Evolutionary conservation across 768 basidiomycete genomes (phyloP).

Genomic region (Suillus subluteus): DNA sequence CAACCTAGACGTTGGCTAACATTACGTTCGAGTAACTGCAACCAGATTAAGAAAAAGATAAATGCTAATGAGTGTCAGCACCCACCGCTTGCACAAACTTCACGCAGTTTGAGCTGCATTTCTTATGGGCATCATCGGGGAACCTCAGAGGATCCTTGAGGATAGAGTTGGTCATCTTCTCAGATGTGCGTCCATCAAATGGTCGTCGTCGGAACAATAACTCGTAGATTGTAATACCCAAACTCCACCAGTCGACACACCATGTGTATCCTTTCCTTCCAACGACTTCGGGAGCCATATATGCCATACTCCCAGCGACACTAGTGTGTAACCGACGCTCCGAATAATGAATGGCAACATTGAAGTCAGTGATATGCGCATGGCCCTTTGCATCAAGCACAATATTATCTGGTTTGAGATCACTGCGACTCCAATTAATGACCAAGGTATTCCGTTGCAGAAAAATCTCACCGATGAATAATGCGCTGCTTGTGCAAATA

Average conservation of each 20-base stretch:
- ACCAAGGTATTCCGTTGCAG: neutral
- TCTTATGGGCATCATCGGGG: conserved; percentile 66
- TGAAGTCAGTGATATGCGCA: conserved; percentile 97
- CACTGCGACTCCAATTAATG: conserved; percentile 49
- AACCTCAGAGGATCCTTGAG: conserved; percentile 77
- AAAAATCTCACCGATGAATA: conserved; percentile 79
- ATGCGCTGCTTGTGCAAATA: conserved; percentile 93
- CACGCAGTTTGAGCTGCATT: conserved; percentile 68
- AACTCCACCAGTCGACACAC: conserved; percentile 95
- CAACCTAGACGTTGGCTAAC: conserved; percentile 81
- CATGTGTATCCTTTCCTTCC: conserved; percentile 91
- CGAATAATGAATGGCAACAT: conserved; percentile 98
- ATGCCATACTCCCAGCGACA: conserved; percentile 98
- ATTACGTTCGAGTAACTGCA: conserved; percentile 85
- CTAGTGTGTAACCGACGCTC: conserved; percentile 86
- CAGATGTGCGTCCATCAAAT: conserved; percentile 88
- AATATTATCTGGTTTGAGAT: conserved; percentile 97
- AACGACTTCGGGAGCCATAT: conserved; percentile 99
- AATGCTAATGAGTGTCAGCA: conserved; percentile 15
- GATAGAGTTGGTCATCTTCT: conserved; percentile 88
- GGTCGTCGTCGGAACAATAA: conserved; percentile 83
- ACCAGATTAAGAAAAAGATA: conserved; percentile 3
- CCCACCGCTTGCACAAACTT: conserved; percentile 69
- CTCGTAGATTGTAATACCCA: conserved; percentile 90
- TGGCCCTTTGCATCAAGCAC: conserved; percentile 92